phyloP scores from a whole-genome alignment of 2,329 filamentous ascomycete genomes.

The Aspergillus luchuensis region DNA sequence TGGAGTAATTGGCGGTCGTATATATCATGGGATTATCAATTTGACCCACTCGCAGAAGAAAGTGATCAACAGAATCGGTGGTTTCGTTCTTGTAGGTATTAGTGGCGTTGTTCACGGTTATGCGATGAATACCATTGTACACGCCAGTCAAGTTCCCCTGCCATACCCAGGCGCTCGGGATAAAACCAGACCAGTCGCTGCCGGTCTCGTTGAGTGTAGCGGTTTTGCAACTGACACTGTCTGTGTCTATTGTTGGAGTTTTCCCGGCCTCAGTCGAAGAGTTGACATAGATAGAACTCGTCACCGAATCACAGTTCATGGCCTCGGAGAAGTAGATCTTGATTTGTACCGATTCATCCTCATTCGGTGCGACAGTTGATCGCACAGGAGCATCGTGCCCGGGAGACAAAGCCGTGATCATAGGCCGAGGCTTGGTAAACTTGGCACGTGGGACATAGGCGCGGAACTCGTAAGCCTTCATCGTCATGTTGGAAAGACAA shows the following conservation, averaged over 20 bases:
- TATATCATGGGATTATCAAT: slow-evolving; percentile 61
- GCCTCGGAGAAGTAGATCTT: slow-evolving; percentile 59
- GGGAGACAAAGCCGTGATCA: slow-evolving; percentile 61
- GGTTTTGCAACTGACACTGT: slow-evolving; percentile 48
- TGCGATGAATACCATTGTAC: slow-evolving; percentile 60
- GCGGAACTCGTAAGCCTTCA: slow-evolving; percentile 59
- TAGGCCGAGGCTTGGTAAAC: slow-evolving; percentile 56
- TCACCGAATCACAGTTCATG: slow-evolving; percentile 61
- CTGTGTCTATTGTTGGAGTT: slow-evolving; percentile 45
- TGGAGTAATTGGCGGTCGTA: slow-evolving; percentile 60
- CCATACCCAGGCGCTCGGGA: slow-evolving; percentile 58
- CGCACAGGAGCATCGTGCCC: slow-evolving; percentile 61
- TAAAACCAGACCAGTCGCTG: slow-evolving; percentile 48
- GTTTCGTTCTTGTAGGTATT: slow-evolving; percentile 43
- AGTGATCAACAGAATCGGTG: slow-evolving; percentile 57
- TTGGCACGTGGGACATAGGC: slow-evolving; percentile 57
- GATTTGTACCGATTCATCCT: slow-evolving; percentile 50
- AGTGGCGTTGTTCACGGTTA: slow-evolving; percentile 58
- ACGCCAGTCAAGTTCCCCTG: slow-evolving; percentile 56
- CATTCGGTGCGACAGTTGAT: slow-evolving; percentile 46
- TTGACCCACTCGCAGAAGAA: slow-evolving; percentile 61
- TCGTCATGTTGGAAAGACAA: slow-evolving; percentile 54
- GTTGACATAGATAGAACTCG: slow-evolving; percentile 50
- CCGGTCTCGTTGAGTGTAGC: slow-evolving; percentile 33
- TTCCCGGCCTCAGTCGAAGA: slow-evolving; percentile 54